A percentile compares a stretch with the other conserved stretches of the same genome.
Conservation (phyloP, 2,329 filamentous ascomycete genomes). For the Colletotrichum sp. region DNA sequence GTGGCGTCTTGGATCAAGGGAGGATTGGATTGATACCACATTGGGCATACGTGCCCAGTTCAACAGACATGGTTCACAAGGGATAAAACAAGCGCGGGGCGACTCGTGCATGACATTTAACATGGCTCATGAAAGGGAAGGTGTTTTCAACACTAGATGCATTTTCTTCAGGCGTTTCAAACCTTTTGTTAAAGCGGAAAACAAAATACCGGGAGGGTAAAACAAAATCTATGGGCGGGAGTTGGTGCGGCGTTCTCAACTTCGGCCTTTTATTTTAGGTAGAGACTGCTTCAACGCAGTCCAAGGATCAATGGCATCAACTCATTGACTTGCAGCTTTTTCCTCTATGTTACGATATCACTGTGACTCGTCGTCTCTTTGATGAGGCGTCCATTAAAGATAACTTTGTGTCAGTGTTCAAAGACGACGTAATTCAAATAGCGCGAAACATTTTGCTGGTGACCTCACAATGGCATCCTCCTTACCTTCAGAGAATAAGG, state of each 20-base stretch:
- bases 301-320: conserved; percentile 14
- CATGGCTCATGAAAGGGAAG: conserved; percentile 25
- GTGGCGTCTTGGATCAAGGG: not conserved
- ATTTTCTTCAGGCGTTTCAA: conserved; percentile 41
- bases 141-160: conserved; percentile 27
- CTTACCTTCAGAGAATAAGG: not conserved
- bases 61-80: conserved; percentile 18
- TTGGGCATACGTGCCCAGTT: conserved; percentile 3
- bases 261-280: conserved; percentile 16
- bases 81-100: conserved; percentile 13
- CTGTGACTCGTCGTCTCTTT: not conserved
- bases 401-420: not conserved
- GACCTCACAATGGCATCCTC: not conserved
- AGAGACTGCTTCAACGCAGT: conserved; percentile 21
- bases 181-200: conserved; percentile 15
- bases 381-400: not conserved
- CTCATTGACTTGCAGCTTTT: not conserved
- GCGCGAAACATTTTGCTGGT: not conserved
- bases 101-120: conserved; percentile 21
- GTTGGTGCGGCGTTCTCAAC: conserved; percentile 30
- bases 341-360: not conserved
- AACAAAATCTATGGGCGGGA: conserved; percentile 23
- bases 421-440: not conserved
- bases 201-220: conserved; percentile 10
- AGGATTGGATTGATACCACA: conserved; percentile 9